Conservation (phyloP, 345 rosid genomes). For the Ceriops zippeliana region DNA sequence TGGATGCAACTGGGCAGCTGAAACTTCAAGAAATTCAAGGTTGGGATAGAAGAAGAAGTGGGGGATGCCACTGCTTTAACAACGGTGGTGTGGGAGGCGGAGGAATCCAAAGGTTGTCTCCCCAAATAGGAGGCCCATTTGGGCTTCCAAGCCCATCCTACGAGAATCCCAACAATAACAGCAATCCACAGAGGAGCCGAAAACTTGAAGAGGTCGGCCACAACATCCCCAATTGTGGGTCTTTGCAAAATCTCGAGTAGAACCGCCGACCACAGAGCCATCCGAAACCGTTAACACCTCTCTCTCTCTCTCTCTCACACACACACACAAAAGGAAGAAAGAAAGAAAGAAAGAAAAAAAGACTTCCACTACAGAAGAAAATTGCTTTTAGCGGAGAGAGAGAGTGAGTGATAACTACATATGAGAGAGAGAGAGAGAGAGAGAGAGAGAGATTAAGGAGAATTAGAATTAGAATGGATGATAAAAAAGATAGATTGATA, state of each 20-base stretch:
- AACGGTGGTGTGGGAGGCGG: constrained; percentile 11
- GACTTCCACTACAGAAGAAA: no score
- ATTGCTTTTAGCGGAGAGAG: no score
- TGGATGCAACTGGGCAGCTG: constrained; percentile 52
- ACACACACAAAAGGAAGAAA: no score
- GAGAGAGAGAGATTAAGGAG: not conserved
- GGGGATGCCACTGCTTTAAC: constrained; percentile 9
- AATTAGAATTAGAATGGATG: not conserved
- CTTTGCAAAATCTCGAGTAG: constrained; percentile 44
- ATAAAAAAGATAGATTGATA: not conserved
- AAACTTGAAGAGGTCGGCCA: constrained; percentile 46
- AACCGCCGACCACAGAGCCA: constrained; percentile 53
- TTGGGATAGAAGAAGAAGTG: constrained; percentile 25
- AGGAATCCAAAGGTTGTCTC: constrained; percentile 35
- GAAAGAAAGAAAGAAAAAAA: no score
- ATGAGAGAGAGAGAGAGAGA: no score
- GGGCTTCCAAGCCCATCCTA: constrained; percentile 96
- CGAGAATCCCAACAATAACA: constrained; percentile 71
- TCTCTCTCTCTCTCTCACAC: no score
- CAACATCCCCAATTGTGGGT: constrained; percentile 41
- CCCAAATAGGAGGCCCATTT: constrained; percentile 72
- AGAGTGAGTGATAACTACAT: no score
- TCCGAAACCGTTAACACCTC: constrained; percentile 8
- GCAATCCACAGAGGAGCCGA: constrained; percentile 78
- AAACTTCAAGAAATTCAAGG: constrained; percentile 43